Percentiles rank a stretch among this genome's conserved stretches.
phyloP scores from a whole-genome alignment of 148 eudicot species.

The Nepenthes mirabilis region DNA sequence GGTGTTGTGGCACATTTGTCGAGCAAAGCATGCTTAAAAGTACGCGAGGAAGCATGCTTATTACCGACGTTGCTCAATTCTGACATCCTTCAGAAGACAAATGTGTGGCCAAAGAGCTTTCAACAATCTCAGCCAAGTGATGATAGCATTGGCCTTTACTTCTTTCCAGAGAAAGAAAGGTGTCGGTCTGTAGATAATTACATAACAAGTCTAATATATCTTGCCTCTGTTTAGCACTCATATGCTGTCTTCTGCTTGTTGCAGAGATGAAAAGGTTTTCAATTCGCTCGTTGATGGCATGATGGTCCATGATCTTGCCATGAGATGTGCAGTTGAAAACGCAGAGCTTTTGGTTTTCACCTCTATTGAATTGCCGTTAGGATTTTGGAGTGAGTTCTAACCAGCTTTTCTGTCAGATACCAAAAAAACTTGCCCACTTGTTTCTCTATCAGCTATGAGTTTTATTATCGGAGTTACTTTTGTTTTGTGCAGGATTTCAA shows the following conservation, averaged over 20 bases:
- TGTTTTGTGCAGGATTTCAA: constrained; percentile 30
- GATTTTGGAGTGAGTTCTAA: constrained; percentile 26
- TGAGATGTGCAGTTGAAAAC: constrained; percentile 27
- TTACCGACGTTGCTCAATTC: constrained; percentile 19
- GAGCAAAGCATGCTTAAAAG: constrained; percentile 35
- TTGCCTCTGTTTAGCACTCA: neutral
- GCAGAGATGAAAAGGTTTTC: constrained; percentile 23
- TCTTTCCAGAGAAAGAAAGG: constrained; percentile 26
- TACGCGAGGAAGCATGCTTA: constrained; percentile 20
- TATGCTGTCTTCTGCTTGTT: neutral
- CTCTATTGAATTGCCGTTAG: constrained; percentile 28
- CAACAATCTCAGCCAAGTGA: constrained; percentile 24
- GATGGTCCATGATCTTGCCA: constrained; percentile 43
- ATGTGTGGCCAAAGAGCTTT: constrained; percentile 56
- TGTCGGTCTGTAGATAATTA: neutral
- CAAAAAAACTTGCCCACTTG: neutral
- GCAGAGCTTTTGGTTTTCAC: constrained; percentile 53
- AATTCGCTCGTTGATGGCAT: constrained; percentile 37
- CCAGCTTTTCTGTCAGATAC: neutral
- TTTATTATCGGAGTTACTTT: neutral
- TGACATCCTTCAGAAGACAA: constrained; percentile 30
- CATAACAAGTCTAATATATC: neutral
- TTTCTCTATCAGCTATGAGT: neutral
- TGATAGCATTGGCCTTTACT: constrained; percentile 37
- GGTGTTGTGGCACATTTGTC: constrained; percentile 48